Conservation (phyloP, 78 protist species). For the Dictyostelium firmibasis region DNA sequence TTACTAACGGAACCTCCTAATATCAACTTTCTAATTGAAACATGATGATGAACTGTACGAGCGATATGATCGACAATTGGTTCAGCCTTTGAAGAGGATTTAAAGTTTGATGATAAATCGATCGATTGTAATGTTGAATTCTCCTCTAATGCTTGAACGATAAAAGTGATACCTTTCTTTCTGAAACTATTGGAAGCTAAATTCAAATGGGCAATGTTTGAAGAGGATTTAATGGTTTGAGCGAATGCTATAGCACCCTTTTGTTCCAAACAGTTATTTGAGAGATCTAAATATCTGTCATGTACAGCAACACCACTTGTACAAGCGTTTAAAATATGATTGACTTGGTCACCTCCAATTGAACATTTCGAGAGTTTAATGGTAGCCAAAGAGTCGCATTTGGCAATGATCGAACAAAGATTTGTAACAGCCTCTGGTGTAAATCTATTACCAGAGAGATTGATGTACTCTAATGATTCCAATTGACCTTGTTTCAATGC, state of each 20-base stretch:
- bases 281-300: slow-evolving; percentile 8
- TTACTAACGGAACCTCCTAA: neutral
- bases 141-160: slow-evolving; percentile 56
- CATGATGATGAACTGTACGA: slow-evolving; percentile 3
- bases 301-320: neutral
- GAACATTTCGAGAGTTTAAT: slow-evolving; percentile 22
- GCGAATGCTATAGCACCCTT: slow-evolving; percentile 28
- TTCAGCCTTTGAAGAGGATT: slow-evolving; percentile 21
- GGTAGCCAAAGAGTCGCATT: neutral
- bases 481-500: slow-evolving; percentile 47
- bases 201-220: slow-evolving; percentile 6
- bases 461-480: neutral
- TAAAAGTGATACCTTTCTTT: slow-evolving; percentile 51
- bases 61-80: slow-evolving; percentile 55
- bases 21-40: neutral
- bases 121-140: slow-evolving; percentile 24
- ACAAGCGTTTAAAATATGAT: slow-evolving; percentile 12
- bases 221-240: slow-evolving; percentile 11
- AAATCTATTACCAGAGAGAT: slow-evolving; percentile 30
- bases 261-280: slow-evolving; percentile 24
- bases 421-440: slow-evolving; percentile 24
- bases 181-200: slow-evolving; percentile 32
- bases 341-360: slow-evolving; percentile 48
- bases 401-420: slow-evolving; percentile 14
- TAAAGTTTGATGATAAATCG: slow-evolving; percentile 45